Base-by-base conservation (phyloP, 2,329 filamentous ascomycete genomes). In the Aspergillus neoniger region DNA sequence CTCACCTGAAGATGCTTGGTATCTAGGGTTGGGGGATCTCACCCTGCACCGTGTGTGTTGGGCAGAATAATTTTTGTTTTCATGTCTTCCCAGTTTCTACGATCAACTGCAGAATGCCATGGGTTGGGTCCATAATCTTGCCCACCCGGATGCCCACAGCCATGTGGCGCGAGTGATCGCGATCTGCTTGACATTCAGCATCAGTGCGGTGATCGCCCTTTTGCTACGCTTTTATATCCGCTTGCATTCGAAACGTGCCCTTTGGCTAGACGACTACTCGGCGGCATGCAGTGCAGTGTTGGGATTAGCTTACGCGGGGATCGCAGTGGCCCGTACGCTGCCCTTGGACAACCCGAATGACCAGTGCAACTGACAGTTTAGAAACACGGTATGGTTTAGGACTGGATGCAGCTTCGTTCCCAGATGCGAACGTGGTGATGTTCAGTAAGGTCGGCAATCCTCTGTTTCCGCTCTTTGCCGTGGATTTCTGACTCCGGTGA, bases 101-200 rank as follows among this genome's bases (percentile, higher is more conserved):
- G 6, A 14, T 23, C 14, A 25, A 30, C 44, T 25, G 44, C 36
- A 36, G 38, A 30, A 44, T 43, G 52, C 21, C 52, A 74, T 74
- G 70, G 56, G 60, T 58, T 73, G 72, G 71, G 69, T 74, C 19
- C 60, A 72, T 55, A 73, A 73, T 25, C 68, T 71, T 50, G 36
- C 68, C 2, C 41, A 53, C 28, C 55, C 62, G 5, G 70, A 73
- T 48, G 66, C 66, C 15, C 53, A 69, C 32, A 68, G 59, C 21
- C 56, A 67, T 2, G 63, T 68, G 8, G 21, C 61, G 4, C 64
- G 58, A 0, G 62, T 72, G 19, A 71, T 73, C 44, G 64, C 59
- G 9, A 55, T 71, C 51, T 61, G 61, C 30, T 17, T 72, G 28
- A 57, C 58, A 3, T 72, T 72, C 52, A 57, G 69, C 17, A 62